phyloP scores from a whole-genome alignment of 2,329 filamentous ascomycete species.

The Botryotinia convoluta region DNA sequence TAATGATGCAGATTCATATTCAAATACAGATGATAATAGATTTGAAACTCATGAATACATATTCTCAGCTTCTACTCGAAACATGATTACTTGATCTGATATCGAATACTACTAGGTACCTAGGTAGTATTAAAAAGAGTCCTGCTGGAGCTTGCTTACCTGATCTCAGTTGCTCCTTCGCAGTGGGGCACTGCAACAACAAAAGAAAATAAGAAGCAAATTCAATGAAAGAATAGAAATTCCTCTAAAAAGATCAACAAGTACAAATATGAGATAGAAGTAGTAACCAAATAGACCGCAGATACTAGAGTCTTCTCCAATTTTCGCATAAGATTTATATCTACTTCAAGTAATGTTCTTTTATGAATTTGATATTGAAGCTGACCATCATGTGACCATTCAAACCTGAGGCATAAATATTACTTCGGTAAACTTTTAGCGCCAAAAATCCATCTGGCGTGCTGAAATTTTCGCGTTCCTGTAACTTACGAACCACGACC shows the following conservation, averaged over 20 bases:
- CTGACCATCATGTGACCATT: background rate
- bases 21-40: background rate
- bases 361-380: background rate
- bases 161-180: background rate
- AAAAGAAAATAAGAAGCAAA: background rate
- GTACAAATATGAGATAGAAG: background rate
- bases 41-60: background rate
- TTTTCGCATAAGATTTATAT: background rate
- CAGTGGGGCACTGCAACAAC: background rate
- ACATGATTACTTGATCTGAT: background rate
- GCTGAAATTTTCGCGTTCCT: constrained; percentile 12
- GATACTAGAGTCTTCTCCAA: background rate
- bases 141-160: background rate
- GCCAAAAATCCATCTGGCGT: constrained; percentile 4
- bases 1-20: background rate
- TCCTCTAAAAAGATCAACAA: background rate
- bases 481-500: constrained; percentile 2
- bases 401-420: background rate
- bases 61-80: background rate
- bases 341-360: background rate
- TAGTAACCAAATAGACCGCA: background rate
- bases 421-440: constrained; percentile 4
- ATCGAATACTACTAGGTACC: background rate
- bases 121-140: background rate
- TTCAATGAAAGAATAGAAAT: background rate